These are phyloP conservation scores for Hygrocybe punicea DNA, from an alignment of 768 basidiomycete genomes.

Conservation along the genomic window DNA sequence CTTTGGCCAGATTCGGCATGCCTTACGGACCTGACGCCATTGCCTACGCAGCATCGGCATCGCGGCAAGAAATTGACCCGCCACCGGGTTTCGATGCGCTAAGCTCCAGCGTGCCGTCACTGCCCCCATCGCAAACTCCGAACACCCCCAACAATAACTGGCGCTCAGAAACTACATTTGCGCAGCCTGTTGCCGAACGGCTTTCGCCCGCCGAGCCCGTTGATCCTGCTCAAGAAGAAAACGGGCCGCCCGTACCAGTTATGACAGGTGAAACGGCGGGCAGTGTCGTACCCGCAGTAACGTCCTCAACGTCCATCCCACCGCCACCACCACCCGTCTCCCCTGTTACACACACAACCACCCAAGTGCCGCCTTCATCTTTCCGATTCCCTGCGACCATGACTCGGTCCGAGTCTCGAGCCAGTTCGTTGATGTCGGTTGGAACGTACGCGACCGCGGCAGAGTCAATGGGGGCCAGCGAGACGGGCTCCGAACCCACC, in stretches of 20 bases:
- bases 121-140: not conserved
- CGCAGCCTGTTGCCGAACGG: not conserved
- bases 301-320: not conserved
- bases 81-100: constrained; percentile 53
- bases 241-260: no score
- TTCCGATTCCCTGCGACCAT: constrained; percentile 3
- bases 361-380: constrained; percentile 4
- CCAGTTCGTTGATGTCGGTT: constrained; percentile 8
- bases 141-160: not conserved
- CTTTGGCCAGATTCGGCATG: constrained; percentile 64
- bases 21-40: constrained; percentile 76
- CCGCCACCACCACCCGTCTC: not conserved
- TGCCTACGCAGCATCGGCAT: constrained; percentile 54
- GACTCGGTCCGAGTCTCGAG: constrained; percentile 3
- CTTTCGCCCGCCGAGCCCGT: not conserved
- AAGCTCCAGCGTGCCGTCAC: constrained; percentile 1
- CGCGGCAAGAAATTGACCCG: constrained; percentile 39
- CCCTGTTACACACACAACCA: not conserved
- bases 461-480: constrained; percentile 1
- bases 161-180: not conserved
- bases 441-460: constrained; percentile 10
- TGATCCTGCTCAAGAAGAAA: not conserved
- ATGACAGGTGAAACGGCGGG: no score
- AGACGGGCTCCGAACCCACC: not conserved
- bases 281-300: not conserved